A percentile compares a stretch with the other conserved stretches of the same genome.
phyloP scores from a whole-genome alignment of 345 rosid genomes.

The Gossypium bickii region DNA sequence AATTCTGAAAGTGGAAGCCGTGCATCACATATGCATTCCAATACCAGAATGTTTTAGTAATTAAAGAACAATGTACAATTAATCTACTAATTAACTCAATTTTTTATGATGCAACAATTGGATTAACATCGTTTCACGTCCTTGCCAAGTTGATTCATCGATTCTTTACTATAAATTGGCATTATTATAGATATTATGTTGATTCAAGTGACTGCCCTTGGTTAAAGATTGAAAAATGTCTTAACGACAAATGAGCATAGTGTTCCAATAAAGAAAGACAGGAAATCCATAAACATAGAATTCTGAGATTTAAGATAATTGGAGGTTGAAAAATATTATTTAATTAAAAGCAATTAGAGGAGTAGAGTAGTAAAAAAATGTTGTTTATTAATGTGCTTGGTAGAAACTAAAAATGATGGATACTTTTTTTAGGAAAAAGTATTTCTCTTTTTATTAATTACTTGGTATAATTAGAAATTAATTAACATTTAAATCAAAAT shows the following conservation, averaged over 20 bases:
- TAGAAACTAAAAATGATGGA: no score
- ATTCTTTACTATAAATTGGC: neutral
- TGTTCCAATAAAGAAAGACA: neutral
- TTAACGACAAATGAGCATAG: no score
- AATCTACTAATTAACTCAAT: neutral
- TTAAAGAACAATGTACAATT: neutral
- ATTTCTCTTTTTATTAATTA: no score
- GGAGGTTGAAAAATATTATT: no score
- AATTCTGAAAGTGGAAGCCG: conserved; percentile 21
- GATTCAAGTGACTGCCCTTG: neutral
- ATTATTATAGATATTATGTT: neutral
- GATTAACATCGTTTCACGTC: neutral
- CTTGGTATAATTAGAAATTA: no score
- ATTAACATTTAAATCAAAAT: no score
- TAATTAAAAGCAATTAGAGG: no score
- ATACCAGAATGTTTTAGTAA: neutral
- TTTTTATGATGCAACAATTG: neutral
- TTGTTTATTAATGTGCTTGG: no score
- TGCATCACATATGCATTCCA: neutral
- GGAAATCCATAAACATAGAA: no score
- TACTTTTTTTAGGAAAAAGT: no score
- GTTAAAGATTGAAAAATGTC: neutral
- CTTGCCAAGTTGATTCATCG: neutral
- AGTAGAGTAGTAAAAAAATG: no score
- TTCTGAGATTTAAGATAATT: no score